Evolutionary conservation across 2,329 filamentous ascomycete species (phyloP).

Genomic region (Monilinia polystroma): DNA sequence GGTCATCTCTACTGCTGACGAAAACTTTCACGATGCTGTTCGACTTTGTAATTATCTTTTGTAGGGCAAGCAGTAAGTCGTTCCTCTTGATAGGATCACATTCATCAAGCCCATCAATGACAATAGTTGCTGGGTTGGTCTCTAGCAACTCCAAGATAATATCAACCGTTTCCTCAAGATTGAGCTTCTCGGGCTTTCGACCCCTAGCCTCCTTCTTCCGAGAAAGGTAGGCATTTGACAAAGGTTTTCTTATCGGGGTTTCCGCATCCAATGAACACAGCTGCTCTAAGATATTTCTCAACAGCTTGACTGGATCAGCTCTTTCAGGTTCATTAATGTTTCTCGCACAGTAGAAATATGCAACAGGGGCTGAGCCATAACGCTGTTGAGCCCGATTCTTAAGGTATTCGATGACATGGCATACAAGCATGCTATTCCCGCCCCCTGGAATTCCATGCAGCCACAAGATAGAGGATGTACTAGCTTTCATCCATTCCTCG

Average conservation of each 20-base stretch:
- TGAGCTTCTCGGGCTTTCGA: slow-evolving; percentile 8
- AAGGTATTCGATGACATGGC: slow-evolving; percentile 25
- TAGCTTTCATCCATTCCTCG: slow-evolving; percentile 36
- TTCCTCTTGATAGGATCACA: slow-evolving; percentile 21
- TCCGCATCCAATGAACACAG: neutral
- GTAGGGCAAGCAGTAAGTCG: slow-evolving; percentile 17
- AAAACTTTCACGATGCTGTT: slow-evolving; percentile 25
- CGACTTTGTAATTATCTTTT: slow-evolving; percentile 22
- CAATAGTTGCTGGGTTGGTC: slow-evolving; percentile 20
- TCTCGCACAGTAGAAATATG: slow-evolving; percentile 39
- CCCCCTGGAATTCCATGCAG: slow-evolving; percentile 41
- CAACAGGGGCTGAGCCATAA: slow-evolving; percentile 11
- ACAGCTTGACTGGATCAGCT: slow-evolving; percentile 29
- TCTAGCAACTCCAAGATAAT: slow-evolving; percentile 17
- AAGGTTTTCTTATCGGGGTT: slow-evolving; percentile 4
- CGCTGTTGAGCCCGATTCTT: neutral
- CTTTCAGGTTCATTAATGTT: slow-evolving; percentile 33
- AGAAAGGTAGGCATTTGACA: neutral
- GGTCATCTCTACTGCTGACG: slow-evolving; percentile 25
- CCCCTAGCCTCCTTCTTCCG: slow-evolving; percentile 8
- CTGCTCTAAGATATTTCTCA: slow-evolving; percentile 34
- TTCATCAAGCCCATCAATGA: slow-evolving; percentile 28
- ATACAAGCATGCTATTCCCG: slow-evolving; percentile 40
- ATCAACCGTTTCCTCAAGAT: slow-evolving; percentile 11
- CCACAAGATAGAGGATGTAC: slow-evolving; percentile 41